These are phyloP conservation scores for Didymella sp. DNA, from an alignment of 2,329 filamentous ascomycete species.

Conservation along the genomic window DNA sequence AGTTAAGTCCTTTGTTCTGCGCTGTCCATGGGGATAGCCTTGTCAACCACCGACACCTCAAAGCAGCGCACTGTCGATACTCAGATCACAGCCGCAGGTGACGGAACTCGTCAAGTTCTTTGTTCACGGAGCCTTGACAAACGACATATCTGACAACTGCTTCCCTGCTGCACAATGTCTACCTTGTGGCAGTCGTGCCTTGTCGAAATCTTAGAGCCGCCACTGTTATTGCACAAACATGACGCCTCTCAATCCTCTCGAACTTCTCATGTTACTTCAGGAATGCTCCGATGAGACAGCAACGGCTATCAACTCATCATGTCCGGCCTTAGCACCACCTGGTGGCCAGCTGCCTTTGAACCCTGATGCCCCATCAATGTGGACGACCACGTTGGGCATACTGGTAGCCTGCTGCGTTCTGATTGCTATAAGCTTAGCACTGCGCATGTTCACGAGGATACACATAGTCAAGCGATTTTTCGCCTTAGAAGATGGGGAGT, in stretches of 20 bases:
- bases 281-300: background rate
- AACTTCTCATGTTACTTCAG: background rate
- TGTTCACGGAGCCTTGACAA: background rate
- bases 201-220: background rate
- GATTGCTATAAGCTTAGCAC: background rate
- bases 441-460: background rate
- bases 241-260: background rate
- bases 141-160: background rate
- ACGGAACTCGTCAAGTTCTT: background rate
- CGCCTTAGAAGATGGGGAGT: background rate
- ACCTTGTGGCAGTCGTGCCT: background rate
- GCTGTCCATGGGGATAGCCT: background rate
- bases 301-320: background rate
- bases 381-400: conserved; percentile 3
- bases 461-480: background rate
- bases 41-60: background rate
- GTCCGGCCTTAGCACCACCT: conserved; percentile 20
- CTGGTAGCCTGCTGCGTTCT: background rate
- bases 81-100: background rate
- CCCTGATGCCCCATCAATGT: conserved; percentile 12
- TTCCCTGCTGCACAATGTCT: background rate
- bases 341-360: conserved; percentile 18
- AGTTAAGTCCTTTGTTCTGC: background rate
- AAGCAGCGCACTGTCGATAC: background rate
- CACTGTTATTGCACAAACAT: background rate